Conservation (phyloP, 1,139 yeast genomes). For the Suhomyces chickasaworum region DNA sequence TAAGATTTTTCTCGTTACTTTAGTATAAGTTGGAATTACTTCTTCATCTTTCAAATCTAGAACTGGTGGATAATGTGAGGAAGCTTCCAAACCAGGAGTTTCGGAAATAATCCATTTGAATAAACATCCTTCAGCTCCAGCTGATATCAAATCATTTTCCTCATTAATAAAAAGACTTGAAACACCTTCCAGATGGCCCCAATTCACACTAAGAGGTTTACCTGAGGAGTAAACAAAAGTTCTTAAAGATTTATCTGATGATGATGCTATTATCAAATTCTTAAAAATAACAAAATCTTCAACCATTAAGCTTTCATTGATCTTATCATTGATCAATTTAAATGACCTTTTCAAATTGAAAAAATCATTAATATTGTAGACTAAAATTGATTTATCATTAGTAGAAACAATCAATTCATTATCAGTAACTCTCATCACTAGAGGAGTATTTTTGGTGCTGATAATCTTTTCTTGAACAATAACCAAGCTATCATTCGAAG, state of each 20-base stretch:
- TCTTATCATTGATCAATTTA: constrained; percentile 39
- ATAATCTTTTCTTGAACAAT: constrained; percentile 47
- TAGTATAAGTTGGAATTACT: constrained; percentile 25
- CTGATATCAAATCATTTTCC: constrained; percentile 35
- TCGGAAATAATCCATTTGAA: constrained; percentile 45
- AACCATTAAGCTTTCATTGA: constrained; percentile 42
- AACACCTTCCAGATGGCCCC: constrained; percentile 69
- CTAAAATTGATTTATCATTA: constrained; percentile 49
- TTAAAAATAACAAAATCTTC: constrained; percentile 39
- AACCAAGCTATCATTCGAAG: constrained; percentile 21
- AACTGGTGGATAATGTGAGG: background rate
- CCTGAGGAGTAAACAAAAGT: constrained; percentile 50
- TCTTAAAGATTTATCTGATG: constrained; percentile 60
- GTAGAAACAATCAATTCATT: constrained; percentile 52
- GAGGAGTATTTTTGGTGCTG: constrained; percentile 53
- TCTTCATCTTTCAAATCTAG: constrained; percentile 8
- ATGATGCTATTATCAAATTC: constrained; percentile 44
- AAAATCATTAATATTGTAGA: constrained; percentile 36
- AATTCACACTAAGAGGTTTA: constrained; percentile 47
- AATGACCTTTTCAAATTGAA: constrained; percentile 42
- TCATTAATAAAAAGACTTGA: constrained; percentile 37
- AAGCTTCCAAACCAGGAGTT: background rate
- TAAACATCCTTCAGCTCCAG: constrained; percentile 55
- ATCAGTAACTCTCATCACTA: constrained; percentile 31
- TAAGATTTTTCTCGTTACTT: constrained; percentile 37